Evolutionary conservation across 2,329 filamentous ascomycete species (phyloP), one percentile per base, ranked within the genome.

Genomic region (Ophiostoma triangulosporum): DNA sequence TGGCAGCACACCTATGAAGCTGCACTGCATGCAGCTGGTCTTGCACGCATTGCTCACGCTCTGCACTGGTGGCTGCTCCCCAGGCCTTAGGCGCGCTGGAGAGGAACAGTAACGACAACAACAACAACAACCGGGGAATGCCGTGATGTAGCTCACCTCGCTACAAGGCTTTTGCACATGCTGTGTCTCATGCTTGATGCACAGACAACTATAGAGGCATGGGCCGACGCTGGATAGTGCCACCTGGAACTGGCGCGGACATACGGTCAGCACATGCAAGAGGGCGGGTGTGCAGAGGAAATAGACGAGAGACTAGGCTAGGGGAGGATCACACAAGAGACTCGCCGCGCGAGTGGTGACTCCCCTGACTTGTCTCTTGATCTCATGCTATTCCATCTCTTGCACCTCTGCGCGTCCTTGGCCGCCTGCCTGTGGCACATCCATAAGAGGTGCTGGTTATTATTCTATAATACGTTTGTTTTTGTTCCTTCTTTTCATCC

Each of bases 401-500:
- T 3, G 12, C 27, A n/a, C 40, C n/a, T 33, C 14, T 22, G n/a
- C n/a, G n/a, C n/a, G n/a, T 12, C 32, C 24, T 49, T 35, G 27
- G 17, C 35, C 48, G 4, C 15, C 38, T 17, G 36, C 14, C 6
- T 27, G 32, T 36, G 32, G 27, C 35, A 50, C 8, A 27, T 22
- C 43, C 17, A 35, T 46, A 48, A 49, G 57, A 51, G 57, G 53
- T 59, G 57, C 54, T 56, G 57, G 57, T 48, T 26, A 53, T 51
- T 51, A 24, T 45, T 17, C 27, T 24, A 11, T 31, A 31, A 6
- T 31, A 6, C 29, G 6, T 40, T 14, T 40, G 5, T 29, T 27
- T 17, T 27, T 27, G 14, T n/a, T 9, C 7, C 11, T 40, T 20
- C 4, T 11, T 46, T 7, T 27, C 11, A 8, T 29, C 7, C 12